A percentile compares a stretch with the other conserved stretches of the same genome.
phyloP scores from a whole-genome alignment of 305 asterid genomes.

The Fraxinus ornus region DNA sequence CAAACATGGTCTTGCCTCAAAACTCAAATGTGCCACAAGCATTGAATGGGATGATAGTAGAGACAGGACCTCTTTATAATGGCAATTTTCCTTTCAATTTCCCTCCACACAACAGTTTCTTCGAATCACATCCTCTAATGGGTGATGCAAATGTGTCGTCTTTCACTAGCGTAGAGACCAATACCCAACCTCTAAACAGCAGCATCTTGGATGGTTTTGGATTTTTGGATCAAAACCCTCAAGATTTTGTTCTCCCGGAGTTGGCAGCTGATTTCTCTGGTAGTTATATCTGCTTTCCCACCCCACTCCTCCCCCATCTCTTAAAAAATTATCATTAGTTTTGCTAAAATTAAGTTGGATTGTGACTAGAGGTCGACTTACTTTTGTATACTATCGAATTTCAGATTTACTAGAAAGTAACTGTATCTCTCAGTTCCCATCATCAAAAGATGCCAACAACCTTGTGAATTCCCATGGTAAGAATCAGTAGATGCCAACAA shows the following conservation, averaged over 20 bases:
- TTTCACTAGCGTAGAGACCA: conserved; percentile 68
- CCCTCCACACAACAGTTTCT: conserved; percentile 30
- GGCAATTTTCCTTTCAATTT: conserved; percentile 30
- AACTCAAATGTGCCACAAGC: conserved; percentile 30
- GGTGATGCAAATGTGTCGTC: conserved; percentile 71
- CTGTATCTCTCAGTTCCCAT: neutral
- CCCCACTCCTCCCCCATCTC: neutral
- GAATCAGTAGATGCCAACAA: neutral
- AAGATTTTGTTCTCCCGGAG: conserved; percentile 52
- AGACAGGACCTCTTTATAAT: conserved; percentile 33
- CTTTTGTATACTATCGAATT: neutral
- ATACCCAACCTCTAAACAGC: conserved; percentile 58
- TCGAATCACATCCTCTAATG: conserved; percentile 59
- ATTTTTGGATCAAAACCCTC: conserved; percentile 56
- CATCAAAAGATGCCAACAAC: neutral
- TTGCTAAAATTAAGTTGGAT: neutral
- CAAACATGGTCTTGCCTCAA: conserved; percentile 34
- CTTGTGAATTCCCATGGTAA: neutral
- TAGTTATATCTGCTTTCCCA: conserved; percentile 43
- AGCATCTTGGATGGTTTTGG: conserved; percentile 66
- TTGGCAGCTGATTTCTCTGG: conserved; percentile 54
- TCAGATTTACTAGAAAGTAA: neutral
- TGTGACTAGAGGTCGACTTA: neutral
- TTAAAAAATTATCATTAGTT: neutral
- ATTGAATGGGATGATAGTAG: conserved; percentile 32